Evolutionary conservation across 768 basidiomycete species (phyloP), one percentile per base, ranked within the genome.

Genomic region (Lactifluus hygrophoroides): DNA sequence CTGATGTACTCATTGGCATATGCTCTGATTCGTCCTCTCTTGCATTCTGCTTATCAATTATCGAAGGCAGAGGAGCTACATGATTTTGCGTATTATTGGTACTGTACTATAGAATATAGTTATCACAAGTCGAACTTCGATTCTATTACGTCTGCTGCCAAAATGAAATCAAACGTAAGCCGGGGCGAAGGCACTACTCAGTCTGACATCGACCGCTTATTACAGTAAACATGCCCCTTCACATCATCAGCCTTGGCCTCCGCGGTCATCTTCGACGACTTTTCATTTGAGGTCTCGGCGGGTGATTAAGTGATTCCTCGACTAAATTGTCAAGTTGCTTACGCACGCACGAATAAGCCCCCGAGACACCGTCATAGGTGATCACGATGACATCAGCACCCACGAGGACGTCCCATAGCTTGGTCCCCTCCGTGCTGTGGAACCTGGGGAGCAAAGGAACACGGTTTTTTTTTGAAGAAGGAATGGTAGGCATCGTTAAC

Each of bases 401-500:
- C 32, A 90, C 88, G 60, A 90, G 72, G 6, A 77, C 80, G 65
- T 94, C 88, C 89, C 90, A 94, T n/a, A 14, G 83, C 79, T 56
- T 83, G 75, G 30, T 79, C 76, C 67, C 95, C 91, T 10, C 87
- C 88, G 67, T 83, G 92, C 57, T 94, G 87, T 40, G 94, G 76
- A 71, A 94, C 76, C 17, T 80, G 68, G 61, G 86, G 80, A 30
- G 85, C 93, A 38, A 90, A 77, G 94, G 94, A 54, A 94, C 83
- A 43, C 80, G 76, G n/a, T n/a, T n/a, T n/a, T 65, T 85, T 81
- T 56, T 83, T 78, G 76, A 96, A 96, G 69, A 95, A 78, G 64
- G 94, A 88, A 68, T 88, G 84, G 75, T 94, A 96, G 2, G 75
- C 70, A 64, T 85, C 86, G 66, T 86, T 80, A 74, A 88, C 86